These are phyloP conservation scores for Astrothelium macrocarpum DNA, from an alignment of 495 filamentous ascomycete species.

Conservation along the genomic window DNA sequence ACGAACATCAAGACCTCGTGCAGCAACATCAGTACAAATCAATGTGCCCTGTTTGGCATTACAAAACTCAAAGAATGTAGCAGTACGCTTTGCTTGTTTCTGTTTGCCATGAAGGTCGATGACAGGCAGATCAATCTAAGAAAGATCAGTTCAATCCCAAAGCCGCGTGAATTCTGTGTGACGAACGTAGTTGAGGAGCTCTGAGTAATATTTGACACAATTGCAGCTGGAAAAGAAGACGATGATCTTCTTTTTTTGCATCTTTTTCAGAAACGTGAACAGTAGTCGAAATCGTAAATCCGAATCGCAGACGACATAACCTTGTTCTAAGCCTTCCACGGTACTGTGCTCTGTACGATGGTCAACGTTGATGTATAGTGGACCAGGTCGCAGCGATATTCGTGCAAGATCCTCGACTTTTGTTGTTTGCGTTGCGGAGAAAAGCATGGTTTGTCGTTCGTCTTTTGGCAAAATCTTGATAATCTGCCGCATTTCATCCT, in stretches of 20 bases:
- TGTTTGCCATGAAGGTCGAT: slow-evolving; percentile 82
- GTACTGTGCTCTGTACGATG: slow-evolving; percentile 69
- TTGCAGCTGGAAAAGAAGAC: slow-evolving; percentile 94
- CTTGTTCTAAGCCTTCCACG: slow-evolving; percentile 87
- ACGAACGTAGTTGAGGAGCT: slow-evolving; percentile 69
- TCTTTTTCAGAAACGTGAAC: slow-evolving; percentile 91
- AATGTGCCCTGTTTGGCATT: slow-evolving; percentile 84
- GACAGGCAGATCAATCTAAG: slow-evolving; percentile 80
- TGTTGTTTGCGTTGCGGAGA: slow-evolving; percentile 95
- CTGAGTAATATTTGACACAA: slow-evolving; percentile 88
- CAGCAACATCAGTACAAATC: slow-evolving; percentile 95
- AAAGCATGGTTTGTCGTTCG: slow-evolving; percentile 89
- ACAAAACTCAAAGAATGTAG: slow-evolving; percentile 97
- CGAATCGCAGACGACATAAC: slow-evolving; percentile 85
- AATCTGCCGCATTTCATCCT: slow-evolving; percentile 96
- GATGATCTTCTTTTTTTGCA: slow-evolving; percentile 89
- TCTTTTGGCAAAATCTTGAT: slow-evolving; percentile 88
- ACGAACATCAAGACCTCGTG: slow-evolving; percentile 65
- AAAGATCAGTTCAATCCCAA: background rate
- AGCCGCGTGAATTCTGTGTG: background rate
- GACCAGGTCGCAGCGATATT: slow-evolving; percentile 84
- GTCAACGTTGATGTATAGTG: slow-evolving; percentile 93
- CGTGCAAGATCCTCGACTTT: slow-evolving; percentile 95
- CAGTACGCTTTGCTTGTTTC: slow-evolving; percentile 95
- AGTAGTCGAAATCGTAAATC: slow-evolving; percentile 90